Conservation (phyloP, 192 early-diverging fungal genomes). For the Linnemannia elongata region DNA sequence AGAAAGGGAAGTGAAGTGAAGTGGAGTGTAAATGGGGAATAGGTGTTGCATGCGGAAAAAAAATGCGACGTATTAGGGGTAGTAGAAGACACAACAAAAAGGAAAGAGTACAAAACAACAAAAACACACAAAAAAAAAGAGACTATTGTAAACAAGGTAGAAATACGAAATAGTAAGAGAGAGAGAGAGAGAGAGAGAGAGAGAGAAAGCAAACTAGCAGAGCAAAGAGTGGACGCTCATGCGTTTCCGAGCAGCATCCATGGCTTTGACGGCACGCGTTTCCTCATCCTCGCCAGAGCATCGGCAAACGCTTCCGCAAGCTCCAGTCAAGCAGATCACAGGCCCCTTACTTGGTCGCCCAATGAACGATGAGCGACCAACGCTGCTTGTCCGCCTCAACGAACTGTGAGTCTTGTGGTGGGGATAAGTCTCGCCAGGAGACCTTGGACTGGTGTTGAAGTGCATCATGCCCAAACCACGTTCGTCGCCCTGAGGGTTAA, state of each 20-base stretch:
- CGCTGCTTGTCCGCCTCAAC: conserved; percentile 31
- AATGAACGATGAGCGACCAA: conserved; percentile 34
- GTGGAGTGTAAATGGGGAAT: neutral
- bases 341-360: conserved; percentile 6
- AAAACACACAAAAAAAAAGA: neutral
- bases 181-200: neutral
- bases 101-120: neutral
- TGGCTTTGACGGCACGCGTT: conserved; percentile 44
- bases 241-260: conserved; percentile 54
- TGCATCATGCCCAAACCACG: conserved; percentile 3
- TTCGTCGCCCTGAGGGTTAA: conserved; percentile 22
- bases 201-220: conserved; percentile 26
- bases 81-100: conserved; percentile 6
- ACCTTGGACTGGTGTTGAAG: conserved; percentile 44
- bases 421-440: conserved; percentile 29
- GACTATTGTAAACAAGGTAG: neutral
- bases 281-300: conserved; percentile 55
- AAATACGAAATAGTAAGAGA: conserved; percentile 5
- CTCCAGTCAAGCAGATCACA: conserved; percentile 39
- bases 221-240: conserved; percentile 54
- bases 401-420: neutral
- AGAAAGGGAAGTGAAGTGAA: neutral
- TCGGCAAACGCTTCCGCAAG: conserved; percentile 43
- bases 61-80: conserved; percentile 6
- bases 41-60: neutral